These are phyloP conservation scores for Trebouxia sp. DNA, from an alignment of 139 green algal genomes.

Conservation along the genomic window DNA sequence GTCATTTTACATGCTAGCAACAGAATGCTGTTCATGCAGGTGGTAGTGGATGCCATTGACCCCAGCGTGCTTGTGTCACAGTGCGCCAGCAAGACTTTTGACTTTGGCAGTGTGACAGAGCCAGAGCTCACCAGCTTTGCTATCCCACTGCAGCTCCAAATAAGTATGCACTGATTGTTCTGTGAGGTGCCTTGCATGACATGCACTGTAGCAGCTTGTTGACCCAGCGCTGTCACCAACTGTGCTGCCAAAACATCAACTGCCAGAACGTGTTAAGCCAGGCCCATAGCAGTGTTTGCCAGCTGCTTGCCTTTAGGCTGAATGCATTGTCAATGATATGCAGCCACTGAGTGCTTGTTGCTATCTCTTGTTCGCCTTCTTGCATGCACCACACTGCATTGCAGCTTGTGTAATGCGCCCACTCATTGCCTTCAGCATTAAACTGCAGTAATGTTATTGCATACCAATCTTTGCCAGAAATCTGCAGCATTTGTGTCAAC, in stretches of 20 bases:
- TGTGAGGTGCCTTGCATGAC: neutral
- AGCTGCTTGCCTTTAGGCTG: neutral
- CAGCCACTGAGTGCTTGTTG: too few relatives aligned
- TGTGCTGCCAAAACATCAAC: neutral
- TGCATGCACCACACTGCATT: too few relatives aligned
- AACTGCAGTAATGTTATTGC: too few relatives aligned
- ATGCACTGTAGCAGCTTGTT: neutral
- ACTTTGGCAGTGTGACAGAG: slow-evolving; percentile 77
- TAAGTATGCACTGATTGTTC: slow-evolving; percentile 30
- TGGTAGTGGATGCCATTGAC: slow-evolving; percentile 93
- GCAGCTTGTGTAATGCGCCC: too few relatives aligned
- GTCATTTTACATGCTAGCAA: too few relatives aligned
- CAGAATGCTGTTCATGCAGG: slow-evolving; percentile 64
- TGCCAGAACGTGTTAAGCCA: too few relatives aligned
- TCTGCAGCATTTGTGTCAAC: too few relatives aligned
- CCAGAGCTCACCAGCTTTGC: slow-evolving; percentile 77
- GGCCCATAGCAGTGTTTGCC: neutral
- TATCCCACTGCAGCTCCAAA: slow-evolving; percentile 72
- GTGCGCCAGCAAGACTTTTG: slow-evolving; percentile 58
- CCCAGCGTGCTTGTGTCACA: slow-evolving; percentile 70
- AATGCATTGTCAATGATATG: too few relatives aligned
- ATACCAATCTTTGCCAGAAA: too few relatives aligned
- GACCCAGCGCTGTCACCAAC: neutral
- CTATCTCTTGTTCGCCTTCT: too few relatives aligned
- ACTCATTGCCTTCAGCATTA: too few relatives aligned